A percentile compares a stretch with the other conserved stretches of the same genome.
Evolutionary conservation across 2,329 filamentous ascomycete species (phyloP).

Genomic region (Biscogniauxia marginata): DNA sequence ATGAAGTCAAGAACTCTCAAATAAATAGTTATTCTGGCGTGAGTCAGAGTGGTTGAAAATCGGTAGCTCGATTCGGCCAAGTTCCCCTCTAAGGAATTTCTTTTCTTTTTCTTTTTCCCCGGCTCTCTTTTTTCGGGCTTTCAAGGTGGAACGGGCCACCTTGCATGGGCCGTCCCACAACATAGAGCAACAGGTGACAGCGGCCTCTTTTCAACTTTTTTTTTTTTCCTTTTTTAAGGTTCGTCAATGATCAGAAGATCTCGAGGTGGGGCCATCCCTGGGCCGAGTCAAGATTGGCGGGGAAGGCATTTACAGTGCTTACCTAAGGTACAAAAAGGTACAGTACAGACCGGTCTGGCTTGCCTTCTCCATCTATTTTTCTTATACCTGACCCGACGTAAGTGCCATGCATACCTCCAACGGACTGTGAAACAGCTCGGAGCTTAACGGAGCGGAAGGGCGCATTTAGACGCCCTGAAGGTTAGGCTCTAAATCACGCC

Average conservation of each 20-base stretch:
- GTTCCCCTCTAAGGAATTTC: background rate
- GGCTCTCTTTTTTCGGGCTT: background rate
- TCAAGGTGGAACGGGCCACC: background rate
- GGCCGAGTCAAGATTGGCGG: background rate
- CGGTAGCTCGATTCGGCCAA: background rate
- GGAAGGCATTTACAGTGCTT: background rate
- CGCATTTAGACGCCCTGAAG: no score
- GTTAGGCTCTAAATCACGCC: no score
- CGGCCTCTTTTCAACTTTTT: no score
- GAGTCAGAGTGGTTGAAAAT: background rate
- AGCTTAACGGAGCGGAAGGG: no score
- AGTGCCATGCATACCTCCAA: no score
- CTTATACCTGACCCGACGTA: no score
- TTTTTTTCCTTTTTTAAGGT: background rate
- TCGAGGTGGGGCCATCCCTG: background rate
- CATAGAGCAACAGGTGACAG: background rate
- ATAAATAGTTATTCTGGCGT: background rate
- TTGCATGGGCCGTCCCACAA: background rate
- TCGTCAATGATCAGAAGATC: background rate
- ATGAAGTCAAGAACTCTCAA: background rate
- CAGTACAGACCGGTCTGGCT: no score
- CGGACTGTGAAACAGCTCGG: no score
- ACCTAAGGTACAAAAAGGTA: no score
- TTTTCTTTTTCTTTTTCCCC: background rate
- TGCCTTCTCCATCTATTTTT: no score